Base-by-base conservation (phyloP, 352 stramenopile genomes). In the Phytopythium litorale region DNA sequence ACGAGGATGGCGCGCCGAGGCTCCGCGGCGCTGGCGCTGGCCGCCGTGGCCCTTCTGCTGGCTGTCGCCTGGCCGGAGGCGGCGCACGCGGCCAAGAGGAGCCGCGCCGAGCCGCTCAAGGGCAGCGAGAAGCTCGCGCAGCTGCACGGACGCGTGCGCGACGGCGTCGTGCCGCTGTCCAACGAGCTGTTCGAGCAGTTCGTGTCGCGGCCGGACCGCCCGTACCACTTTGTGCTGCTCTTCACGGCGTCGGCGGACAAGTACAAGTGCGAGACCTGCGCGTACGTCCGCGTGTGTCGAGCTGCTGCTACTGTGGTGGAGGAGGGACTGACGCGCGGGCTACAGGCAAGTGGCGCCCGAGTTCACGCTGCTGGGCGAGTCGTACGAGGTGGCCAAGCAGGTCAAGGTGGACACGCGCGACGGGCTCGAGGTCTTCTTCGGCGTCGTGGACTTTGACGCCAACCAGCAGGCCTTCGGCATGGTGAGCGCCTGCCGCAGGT, bases 161-260 rank as follows among this genome's bases (percentile, higher is more conserved):
- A 90, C 53, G 81, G 81, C 53, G 70, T 92, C 45, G 58, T 95
- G 40, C 57, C 74, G 46, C 84, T 95, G 53, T 79, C 68, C 16
- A 65, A 40, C 56, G 78, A 90, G 3, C 67, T 73, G 21, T 95
- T 88, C 65, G 65, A 75, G 13, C 71, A 81, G 59, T 80, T 84
- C 33, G 83, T 78, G 18, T 49, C 79, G 56, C 81, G 81, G 2
- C 77, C 86, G 0, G 83, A 93, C 52, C 84, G 86, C 33, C 86
- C 86, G 51, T 95, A 93, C 70, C 86, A 95, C 59, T 49, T 92
- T 28, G 70, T 95, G 58, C 62, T 93, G 48, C 66, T 95, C 42
- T 89, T 91, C 70, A 95, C 86, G 48, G 81, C 82, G n/a, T 72
- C 76, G 9, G 74, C 71, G 16, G 78, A 85, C 56, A 91, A 93